Evolutionary conservation across 2,329 filamentous ascomycete genomes (phyloP).

Genomic region (Fusarium sp.): DNA sequence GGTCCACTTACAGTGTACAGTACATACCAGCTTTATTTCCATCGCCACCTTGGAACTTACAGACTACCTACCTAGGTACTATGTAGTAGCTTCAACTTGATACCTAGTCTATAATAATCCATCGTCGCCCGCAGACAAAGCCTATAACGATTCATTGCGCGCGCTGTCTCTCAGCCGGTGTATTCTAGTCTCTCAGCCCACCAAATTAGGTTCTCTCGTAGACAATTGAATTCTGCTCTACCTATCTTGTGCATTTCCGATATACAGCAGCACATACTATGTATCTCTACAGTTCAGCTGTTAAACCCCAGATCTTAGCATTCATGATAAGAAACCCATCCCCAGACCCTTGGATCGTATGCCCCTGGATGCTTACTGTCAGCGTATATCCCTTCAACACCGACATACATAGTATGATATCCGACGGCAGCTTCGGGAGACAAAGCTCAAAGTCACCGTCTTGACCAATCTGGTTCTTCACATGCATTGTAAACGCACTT

Average conservation of each 20-base stretch:
- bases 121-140: slow-evolving; percentile 8
- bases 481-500: neutral
- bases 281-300: neutral
- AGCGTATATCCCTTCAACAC: no score
- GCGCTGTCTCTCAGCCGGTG: neutral
- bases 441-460: neutral
- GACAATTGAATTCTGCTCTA: slow-evolving; percentile 2
- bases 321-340: slow-evolving; percentile 36
- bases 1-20: slow-evolving; percentile 1
- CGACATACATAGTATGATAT: no score
- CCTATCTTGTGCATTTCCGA: slow-evolving; percentile 2
- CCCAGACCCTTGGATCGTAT: slow-evolving; percentile 26
- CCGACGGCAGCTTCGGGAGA: neutral
- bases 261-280: slow-evolving; percentile 23
- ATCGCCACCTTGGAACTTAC: slow-evolving; percentile 7
- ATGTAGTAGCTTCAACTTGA: slow-evolving; percentile 2
- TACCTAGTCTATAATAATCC: neutral
- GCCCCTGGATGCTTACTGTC: slow-evolving; percentile 24
- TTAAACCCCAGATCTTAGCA: slow-evolving; percentile 17
- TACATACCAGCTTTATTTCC: neutral
- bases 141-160: slow-evolving; percentile 1
- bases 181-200: no score
- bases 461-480: slow-evolving; percentile 2
- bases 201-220: no score
- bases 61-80: no score